Percentiles rank a stretch among this genome's conserved stretches.
Conservation (phyloP, 495 filamentous ascomycete genomes). For the Alectoria sarmentosa region DNA sequence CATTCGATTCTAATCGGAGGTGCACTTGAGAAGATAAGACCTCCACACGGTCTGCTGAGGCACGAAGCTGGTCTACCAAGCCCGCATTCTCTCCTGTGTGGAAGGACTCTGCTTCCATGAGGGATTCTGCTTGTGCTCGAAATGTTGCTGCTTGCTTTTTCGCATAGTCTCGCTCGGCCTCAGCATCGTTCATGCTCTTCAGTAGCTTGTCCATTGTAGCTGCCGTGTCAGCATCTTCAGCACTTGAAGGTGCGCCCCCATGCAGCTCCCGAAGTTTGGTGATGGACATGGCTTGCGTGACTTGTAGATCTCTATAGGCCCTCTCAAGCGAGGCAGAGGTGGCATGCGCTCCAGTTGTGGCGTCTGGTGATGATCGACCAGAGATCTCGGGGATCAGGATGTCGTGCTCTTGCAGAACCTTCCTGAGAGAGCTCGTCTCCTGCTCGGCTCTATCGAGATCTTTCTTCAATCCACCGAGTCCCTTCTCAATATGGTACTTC, state of each 20-base stretch:
- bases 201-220: constrained; percentile 51
- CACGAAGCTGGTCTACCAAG: constrained; percentile 57
- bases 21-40: constrained; percentile 68
- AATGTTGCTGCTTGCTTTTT: constrained; percentile 53
- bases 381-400: constrained; percentile 55
- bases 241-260: constrained; percentile 25
- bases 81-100: constrained; percentile 57
- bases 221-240: constrained; percentile 28
- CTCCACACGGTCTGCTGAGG: constrained; percentile 68
- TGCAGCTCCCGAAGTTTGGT: constrained; percentile 33
- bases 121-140: constrained; percentile 52
- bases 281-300: constrained; percentile 44
- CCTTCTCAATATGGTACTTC: constrained; percentile 95
- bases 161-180: constrained; percentile 67
- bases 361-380: constrained; percentile 31
- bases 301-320: constrained; percentile 73
- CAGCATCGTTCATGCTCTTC: constrained; percentile 53
- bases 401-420: constrained; percentile 79
- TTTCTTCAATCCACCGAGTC: constrained; percentile 87
- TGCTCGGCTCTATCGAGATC: constrained; percentile 93
- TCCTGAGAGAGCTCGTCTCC: constrained; percentile 75
- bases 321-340: constrained; percentile 69
- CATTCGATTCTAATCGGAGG: constrained; percentile 69
- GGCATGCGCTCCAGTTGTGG: constrained; percentile 42
- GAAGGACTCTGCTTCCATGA: constrained; percentile 52